Evolutionary conservation across 23 red algal genomes (phyloP), one percentile per base, ranked within the genome.

Genomic region (Gracilariopsis chorda): DNA sequence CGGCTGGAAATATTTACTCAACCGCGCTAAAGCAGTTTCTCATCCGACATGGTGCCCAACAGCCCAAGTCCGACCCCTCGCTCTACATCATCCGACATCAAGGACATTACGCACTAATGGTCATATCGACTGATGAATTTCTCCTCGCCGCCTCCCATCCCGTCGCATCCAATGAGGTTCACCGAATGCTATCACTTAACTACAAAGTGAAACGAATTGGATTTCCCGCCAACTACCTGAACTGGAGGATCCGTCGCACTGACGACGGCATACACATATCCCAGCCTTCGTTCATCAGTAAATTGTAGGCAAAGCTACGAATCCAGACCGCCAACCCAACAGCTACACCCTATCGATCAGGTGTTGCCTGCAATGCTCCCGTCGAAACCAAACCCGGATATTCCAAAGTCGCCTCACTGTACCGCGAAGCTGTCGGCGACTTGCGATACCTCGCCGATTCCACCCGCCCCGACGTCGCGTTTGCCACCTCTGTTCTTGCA

Each of bases 241-340:
- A 51, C 42, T 87, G 41, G 82, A 87, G 45, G 23, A 73, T 73
- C n/a, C n/a, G n/a, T n/a, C n/a, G n/a, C n/a, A n/a, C n/a, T n/a
- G n/a, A n/a, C n/a, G n/a, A n/a, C n/a, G n/a, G n/a, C n/a, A n/a
- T n/a, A n/a, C n/a, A n/a, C n/a, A n/a, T n/a, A n/a, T n/a, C n/a
- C n/a, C n/a, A n/a, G n/a, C n/a, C n/a, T n/a, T n/a, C n/a, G n/a
- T n/a, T n/a, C n/a, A n/a, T n/a, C n/a, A n/a, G n/a, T n/a, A n/a
- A n/a, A n/a, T n/a, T n/a, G n/a, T n/a, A n/a, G n/a, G n/a, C n/a
- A n/a, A n/a, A n/a, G n/a, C n/a, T n/a, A n/a, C n/a, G n/a, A n/a
- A n/a, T n/a, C n/a, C n/a, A n/a, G n/a, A n/a, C n/a, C n/a, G n/a
- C n/a, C n/a, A n/a, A n/a, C n/a, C n/a, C n/a, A n/a, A n/a, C n/a